Evolutionary conservation across 495 filamentous ascomycete genomes (phyloP), one percentile per base, ranked within the genome.

Genomic region (Gamarada debralockiae): DNA sequence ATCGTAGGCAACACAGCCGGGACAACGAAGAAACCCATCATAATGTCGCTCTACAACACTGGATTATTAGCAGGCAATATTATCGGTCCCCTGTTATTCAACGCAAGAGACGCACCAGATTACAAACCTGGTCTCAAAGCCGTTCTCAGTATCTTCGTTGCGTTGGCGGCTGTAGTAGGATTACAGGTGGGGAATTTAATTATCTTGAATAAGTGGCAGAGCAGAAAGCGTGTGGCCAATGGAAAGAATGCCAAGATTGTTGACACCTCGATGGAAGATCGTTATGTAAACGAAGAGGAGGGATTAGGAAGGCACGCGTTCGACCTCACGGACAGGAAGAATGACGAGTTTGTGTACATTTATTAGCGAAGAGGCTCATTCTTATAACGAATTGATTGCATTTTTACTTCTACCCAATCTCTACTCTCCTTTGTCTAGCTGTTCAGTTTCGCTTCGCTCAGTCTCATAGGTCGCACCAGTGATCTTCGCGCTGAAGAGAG

Each of bases 291-390:
- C 52, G 65, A 65, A 14, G 40, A 75, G 12, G 59, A 65, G 41
- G 56, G 50, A 4, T 51, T 57, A 20, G 56, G 47, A 51, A 64
- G 67, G 17, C 39, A 74, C 29, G 77, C 73, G 10, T 77, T 79
- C 47, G 83, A 84, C 66, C 50, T 83, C 62, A 85, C 81, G 23
- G 82, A 85, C 59, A 62, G 78, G 25, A 65, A 82, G 68, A 85
- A 86, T 59, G 80, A 85, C 56, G 81, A 86, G 66, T 84, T 85
- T 69, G 74, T 84, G 6, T 84, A 83, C 70, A 76, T 85, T 49
- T 81, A 83, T 56, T 84, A 49, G 27, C 27, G 27, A 29, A 29
- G 10, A n/a, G n/a, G n/a, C n/a, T n/a, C n/a, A n/a, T n/a, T n/a
- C n/a, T n/a, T n/a, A n/a, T n/a, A n/a, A n/a, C n/a, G n/a, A n/a